Conservation (phyloP, 495 filamentous ascomycete species). For the Chaetomium fimeti region DNA sequence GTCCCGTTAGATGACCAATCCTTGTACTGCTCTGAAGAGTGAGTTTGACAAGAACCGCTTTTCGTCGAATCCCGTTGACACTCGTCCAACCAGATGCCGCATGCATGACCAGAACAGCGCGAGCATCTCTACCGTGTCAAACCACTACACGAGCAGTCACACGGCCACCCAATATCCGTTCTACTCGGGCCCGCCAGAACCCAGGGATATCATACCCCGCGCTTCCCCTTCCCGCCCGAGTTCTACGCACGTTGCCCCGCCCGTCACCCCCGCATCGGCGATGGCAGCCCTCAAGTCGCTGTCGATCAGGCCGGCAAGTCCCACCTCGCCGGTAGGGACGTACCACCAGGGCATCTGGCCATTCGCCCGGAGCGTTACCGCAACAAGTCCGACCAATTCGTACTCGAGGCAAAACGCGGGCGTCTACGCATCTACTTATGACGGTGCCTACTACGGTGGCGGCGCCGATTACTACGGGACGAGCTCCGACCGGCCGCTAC, state of each 20-base stretch:
- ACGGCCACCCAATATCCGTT: constrained; percentile 37
- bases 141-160: constrained; percentile 28
- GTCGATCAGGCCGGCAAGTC: constrained; percentile 47
- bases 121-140: constrained; percentile 32
- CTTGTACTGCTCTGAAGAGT: constrained; percentile 53
- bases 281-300: constrained; percentile 48
- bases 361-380: constrained; percentile 44
- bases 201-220: constrained; percentile 52
- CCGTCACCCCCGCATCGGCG: constrained; percentile 45
- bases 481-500: constrained; percentile 46
- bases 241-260: constrained; percentile 43
- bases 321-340: constrained; percentile 42
- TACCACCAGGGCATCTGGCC: constrained; percentile 45
- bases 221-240: constrained; percentile 51
- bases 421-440: constrained; percentile 49
- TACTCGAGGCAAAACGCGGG: constrained; percentile 41
- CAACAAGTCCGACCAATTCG: constrained; percentile 48
- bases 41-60: constrained; percentile 29
- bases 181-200: constrained; percentile 43
- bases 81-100: constrained; percentile 44
- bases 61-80: constrained; percentile 17
- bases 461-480: constrained; percentile 34
- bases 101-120: constrained; percentile 42
- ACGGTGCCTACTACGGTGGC: constrained; percentile 41
- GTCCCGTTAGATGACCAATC: constrained; percentile 44